A percentile compares a stretch with the other conserved stretches of the same genome.
These are phyloP conservation scores for Dianthus caryophyllus DNA, from an alignment of 148 eudicot species.

Conservation along the genomic window DNA sequence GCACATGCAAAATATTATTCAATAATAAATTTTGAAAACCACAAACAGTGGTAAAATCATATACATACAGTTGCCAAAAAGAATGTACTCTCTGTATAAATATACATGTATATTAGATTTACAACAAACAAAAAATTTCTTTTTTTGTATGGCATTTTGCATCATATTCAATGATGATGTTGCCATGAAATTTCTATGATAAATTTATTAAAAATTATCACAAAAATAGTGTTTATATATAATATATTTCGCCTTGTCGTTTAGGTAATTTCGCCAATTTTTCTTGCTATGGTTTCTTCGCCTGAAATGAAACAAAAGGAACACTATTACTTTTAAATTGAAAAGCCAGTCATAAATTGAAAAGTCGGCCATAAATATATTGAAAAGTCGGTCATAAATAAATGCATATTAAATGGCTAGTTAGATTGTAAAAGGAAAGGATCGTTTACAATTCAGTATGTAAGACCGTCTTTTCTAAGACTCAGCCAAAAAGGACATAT, in stretches of 20 bases:
- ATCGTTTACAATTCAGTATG: too few relatives aligned
- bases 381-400: not conserved
- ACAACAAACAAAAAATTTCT: slow-evolving; percentile 19
- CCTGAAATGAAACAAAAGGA: slow-evolving; percentile 20
- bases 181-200: slow-evolving; percentile 10
- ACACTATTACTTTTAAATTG: not conserved
- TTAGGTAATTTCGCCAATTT: slow-evolving; percentile 9
- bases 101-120: slow-evolving; percentile 16
- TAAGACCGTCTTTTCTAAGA: too few relatives aligned
- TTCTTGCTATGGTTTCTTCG: slow-evolving; percentile 23
- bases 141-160: not conserved
- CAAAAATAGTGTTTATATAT: too few relatives aligned
- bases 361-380: too few relatives aligned
- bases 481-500: slow-evolving; percentile 1
- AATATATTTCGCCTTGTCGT: not conserved
- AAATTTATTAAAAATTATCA: slow-evolving; percentile 3
- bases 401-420: too few relatives aligned
- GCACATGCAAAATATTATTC: too few relatives aligned
- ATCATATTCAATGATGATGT: not conserved
- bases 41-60: slow-evolving; percentile 19
- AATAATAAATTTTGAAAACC: too few relatives aligned
- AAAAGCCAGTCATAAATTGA: too few relatives aligned
- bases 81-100: too few relatives aligned
- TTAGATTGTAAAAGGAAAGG: too few relatives aligned
- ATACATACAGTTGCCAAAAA: slow-evolving; percentile 13